phyloP scores from a whole-genome alignment of 2,329 filamentous ascomycete species.

The Phaeosphaeriaceae sp. region DNA sequence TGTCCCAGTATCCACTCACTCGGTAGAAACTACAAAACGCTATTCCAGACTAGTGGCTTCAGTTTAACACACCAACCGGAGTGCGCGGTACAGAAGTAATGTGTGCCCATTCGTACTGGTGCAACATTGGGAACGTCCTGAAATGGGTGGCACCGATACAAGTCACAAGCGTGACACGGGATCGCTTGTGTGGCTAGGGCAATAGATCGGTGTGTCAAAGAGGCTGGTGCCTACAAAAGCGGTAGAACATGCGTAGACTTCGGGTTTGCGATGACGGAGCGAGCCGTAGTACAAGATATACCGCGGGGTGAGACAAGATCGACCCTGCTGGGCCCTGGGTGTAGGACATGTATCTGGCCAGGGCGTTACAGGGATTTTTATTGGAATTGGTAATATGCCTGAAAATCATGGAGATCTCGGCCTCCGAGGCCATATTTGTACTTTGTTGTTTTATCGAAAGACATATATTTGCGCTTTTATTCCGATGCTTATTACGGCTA shows the following conservation, averaged over 20 bases:
- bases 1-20: constrained; percentile 15
- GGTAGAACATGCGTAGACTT: constrained; percentile 31
- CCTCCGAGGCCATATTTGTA: too few species aligned
- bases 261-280: background rate
- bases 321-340: background rate
- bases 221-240: constrained; percentile 18
- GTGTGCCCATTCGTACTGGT: constrained; percentile 11
- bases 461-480: too few species aligned
- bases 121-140: background rate
- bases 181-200: constrained; percentile 25
- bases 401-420: too few species aligned
- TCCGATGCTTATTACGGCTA: too few species aligned
- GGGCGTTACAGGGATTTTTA: too few species aligned
- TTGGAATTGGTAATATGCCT: too few species aligned
- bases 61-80: constrained; percentile 38
- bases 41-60: too few species aligned
- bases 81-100: constrained; percentile 18
- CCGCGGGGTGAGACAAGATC: constrained; percentile 3
- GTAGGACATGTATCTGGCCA: background rate
- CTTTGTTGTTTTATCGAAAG: too few species aligned
- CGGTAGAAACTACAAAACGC: constrained; percentile 1
- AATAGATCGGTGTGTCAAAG: constrained; percentile 12
- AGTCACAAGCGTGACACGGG: constrained; percentile 11
- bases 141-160: background rate
- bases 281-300: background rate